A percentile compares a stretch with the other conserved stretches of the same genome.
These are phyloP conservation scores for Solanum habrochaites DNA, from an alignment of 257 asterid species.

Conservation along the genomic window DNA sequence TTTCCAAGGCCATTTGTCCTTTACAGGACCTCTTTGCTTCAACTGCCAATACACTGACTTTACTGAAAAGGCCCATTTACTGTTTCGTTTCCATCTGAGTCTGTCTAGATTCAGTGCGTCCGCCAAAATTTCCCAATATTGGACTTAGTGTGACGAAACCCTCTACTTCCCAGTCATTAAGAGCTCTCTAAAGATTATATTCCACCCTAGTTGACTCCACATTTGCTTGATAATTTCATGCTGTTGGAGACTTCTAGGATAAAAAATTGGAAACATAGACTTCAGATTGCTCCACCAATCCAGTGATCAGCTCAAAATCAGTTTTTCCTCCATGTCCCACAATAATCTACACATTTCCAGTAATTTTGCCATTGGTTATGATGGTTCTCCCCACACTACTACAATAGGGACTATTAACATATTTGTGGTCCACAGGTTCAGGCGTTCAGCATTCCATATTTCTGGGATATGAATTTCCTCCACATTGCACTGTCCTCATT, in stretches of 20 bases:
- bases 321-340: background rate
- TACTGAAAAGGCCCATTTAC: background rate
- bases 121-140: background rate
- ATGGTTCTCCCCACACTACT: background rate
- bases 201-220: background rate
- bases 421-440: background rate
- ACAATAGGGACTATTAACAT: background rate
- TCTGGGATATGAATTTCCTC: background rate
- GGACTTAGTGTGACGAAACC: background rate
- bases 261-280: background rate
- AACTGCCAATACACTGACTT: background rate
- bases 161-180: background rate
- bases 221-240: background rate
- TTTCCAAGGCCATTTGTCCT: background rate
- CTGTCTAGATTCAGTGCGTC: background rate
- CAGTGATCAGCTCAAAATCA: background rate
- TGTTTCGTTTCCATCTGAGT: background rate
- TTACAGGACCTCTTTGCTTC: background rate
- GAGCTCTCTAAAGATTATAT: background rate
- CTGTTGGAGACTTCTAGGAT: background rate
- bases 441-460: background rate
- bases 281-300: background rate
- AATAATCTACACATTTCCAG: background rate
- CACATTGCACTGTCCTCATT: background rate
- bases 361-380: background rate